A percentile compares a stretch with the other conserved stretches of the same genome.
Evolutionary conservation across 225 moss, liverwort and hornwort species (phyloP).

Genomic region (Sphagnum tenellum): DNA sequence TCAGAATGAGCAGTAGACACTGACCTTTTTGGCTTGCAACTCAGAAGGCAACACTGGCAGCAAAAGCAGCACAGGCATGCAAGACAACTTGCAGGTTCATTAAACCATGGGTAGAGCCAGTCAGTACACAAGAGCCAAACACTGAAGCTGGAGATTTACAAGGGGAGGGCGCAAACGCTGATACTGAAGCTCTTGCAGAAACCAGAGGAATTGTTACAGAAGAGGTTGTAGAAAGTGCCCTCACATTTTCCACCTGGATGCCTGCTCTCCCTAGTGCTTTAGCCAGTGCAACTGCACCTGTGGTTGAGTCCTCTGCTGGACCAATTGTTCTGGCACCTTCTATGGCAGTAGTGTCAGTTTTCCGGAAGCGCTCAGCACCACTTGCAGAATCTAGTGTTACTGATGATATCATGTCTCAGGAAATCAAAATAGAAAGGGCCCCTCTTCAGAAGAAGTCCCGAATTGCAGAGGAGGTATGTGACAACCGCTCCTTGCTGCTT

Average conservation of each 20-base stretch:
- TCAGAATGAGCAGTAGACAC: no score
- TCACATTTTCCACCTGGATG: conserved; percentile 14
- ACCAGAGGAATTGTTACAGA: conserved; percentile 16
- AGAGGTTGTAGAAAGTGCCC: conserved; percentile 35
- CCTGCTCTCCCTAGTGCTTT: conserved; percentile 18
- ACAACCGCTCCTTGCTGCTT: no score
- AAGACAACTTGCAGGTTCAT: conserved; percentile 74
- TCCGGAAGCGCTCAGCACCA: conserved; percentile 57
- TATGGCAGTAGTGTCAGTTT: conserved; percentile 23
- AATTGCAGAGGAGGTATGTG: conserved; percentile 27
- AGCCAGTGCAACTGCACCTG: conserved; percentile 10
- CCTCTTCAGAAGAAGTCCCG: conserved; percentile 72
- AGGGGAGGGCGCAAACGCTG: conserved; percentile 50
- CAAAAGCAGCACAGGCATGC: conserved; percentile 34
- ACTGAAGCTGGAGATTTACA: conserved; percentile 58
- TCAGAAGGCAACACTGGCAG: conserved; percentile 19
- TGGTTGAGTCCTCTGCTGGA: conserved; percentile 26
- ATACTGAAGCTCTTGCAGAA: conserved; percentile 46
- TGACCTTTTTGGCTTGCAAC: not conserved
- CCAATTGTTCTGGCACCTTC: conserved; percentile 12
- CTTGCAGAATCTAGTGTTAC: conserved; percentile 18
- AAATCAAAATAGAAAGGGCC: conserved; percentile 49
- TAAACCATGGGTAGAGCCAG: conserved; percentile 83
- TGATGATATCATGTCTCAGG: conserved; percentile 21
- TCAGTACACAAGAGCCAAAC: conserved; percentile 35